A percentile compares a stretch with the other conserved stretches of the same genome.
phyloP scores from a whole-genome alignment of 2,329 filamentous ascomycete genomes.

The Lecanosticta acicola region DNA sequence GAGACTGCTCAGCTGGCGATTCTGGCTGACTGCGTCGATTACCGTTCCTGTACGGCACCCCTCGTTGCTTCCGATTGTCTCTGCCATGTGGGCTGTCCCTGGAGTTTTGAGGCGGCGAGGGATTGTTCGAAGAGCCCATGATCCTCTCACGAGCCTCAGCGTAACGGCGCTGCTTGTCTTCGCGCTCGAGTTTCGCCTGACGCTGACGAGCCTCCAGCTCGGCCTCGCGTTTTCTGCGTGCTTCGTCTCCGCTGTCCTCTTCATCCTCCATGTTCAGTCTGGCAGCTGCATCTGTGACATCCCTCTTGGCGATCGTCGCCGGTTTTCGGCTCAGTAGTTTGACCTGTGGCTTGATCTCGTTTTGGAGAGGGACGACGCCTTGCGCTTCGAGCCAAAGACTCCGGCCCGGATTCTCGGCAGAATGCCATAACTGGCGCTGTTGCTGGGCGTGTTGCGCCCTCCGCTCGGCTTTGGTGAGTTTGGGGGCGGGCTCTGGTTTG shows the following conservation, averaged over 20 bases:
- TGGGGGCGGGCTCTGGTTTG: slow-evolving; percentile 38
- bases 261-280: slow-evolving; percentile 44
- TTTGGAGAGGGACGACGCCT: slow-evolving; percentile 56
- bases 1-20: slow-evolving; percentile 34
- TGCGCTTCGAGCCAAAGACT: slow-evolving; percentile 69
- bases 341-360: slow-evolving; percentile 72
- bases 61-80: slow-evolving; percentile 19
- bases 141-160: slow-evolving; percentile 83
- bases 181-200: slow-evolving; percentile 70
- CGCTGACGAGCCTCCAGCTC: slow-evolving; percentile 71
- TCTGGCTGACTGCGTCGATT: slow-evolving; percentile 33
- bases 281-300: slow-evolving; percentile 45
- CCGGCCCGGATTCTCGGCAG: slow-evolving; percentile 74
- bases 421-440: slow-evolving; percentile 82
- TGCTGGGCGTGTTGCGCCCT: slow-evolving; percentile 74
- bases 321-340: slow-evolving; percentile 83
- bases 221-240: slow-evolving; percentile 55
- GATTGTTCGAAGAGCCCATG: slow-evolving; percentile 56
- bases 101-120: slow-evolving; percentile 26
- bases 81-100: slow-evolving; percentile 29
- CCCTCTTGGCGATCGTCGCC: slow-evolving; percentile 52
- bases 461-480: slow-evolving; percentile 68
- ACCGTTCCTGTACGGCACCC: slow-evolving; percentile 26
- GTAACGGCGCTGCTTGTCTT: slow-evolving; percentile 86
- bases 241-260: slow-evolving; percentile 62